A percentile compares a stretch with the other conserved stretches of the same genome.
phyloP scores from a whole-genome alignment of 495 filamentous ascomycete species.

The Amphirosellinia nigrospora region DNA sequence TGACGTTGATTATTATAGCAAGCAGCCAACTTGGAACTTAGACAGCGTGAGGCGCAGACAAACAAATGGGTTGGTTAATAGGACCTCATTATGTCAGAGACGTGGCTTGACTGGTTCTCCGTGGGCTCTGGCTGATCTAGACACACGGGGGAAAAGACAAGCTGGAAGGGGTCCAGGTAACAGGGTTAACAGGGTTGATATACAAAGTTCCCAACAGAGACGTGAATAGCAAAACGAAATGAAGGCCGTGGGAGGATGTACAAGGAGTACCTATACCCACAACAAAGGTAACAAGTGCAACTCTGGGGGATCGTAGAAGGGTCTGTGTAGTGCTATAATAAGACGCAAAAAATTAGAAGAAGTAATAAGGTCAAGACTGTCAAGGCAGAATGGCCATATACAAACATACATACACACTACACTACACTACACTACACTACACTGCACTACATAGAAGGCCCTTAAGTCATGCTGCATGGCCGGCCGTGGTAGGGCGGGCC shows the following conservation, averaged over 20 bases:
- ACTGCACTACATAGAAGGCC: constrained; percentile 3
- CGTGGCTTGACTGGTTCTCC: constrained; percentile 8
- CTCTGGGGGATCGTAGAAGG: constrained; percentile 19
- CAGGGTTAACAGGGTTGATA: constrained; percentile 16
- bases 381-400: constrained; percentile 6
- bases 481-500: constrained; percentile 10
- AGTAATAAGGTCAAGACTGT: neutral
- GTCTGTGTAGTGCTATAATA: constrained; percentile 16
- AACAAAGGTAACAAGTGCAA: neutral
- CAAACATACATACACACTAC: constrained; percentile 3
- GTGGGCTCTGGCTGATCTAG: constrained; percentile 1
- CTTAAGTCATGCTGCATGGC: constrained; percentile 9
- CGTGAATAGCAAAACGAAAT: neutral
- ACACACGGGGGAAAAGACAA: constrained; percentile 6
- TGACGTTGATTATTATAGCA: constrained; percentile 34
- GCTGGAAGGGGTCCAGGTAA: constrained; percentile 18
- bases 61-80: neutral
- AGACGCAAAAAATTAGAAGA: neutral
- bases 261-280: constrained; percentile 23
- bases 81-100: constrained; percentile 23
- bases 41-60: constrained; percentile 12
- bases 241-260: constrained; percentile 15
- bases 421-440: too few species aligned
- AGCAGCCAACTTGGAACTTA: constrained; percentile 13
- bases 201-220: constrained; percentile 19